Evolutionary conservation across 768 basidiomycete species (phyloP), one percentile per base, ranked within the genome.

Genomic region (Cyclocybe aegerita): DNA sequence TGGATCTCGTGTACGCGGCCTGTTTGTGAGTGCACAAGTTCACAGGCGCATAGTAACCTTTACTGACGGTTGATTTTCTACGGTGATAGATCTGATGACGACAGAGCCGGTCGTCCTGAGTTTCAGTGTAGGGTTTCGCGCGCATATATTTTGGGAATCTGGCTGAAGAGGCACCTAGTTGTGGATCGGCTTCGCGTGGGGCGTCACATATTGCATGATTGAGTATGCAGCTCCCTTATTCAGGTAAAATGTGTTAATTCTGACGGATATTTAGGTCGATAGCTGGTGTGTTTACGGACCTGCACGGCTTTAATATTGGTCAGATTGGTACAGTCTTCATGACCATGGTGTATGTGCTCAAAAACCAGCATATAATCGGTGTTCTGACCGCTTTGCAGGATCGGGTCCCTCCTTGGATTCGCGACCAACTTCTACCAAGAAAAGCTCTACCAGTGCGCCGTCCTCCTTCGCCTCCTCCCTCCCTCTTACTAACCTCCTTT

Each of bases 131-230:
- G 34, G 80, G 66, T 57, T 73, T 29, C 11, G 34, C 23, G 23
- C 23, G 23, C 23, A 23, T 23, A 23, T 23, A 23, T 23, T 23
- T 23, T 23, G 4, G 23, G 23, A 23, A 23, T 23, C 4, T 23
- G 35, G 33, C 32, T 50, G 17, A 50, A 9, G 32, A 10, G 6
- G 9, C 48, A 30, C 12, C 30, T 64, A 88, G 84, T 60, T 86
- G n/a, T 86, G 85, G 86, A 68, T 83, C 30, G 82, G 83, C 45
- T 82, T 92, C 51, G 77, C 79, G 0, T 93, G 90, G 89, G 90
- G 90, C 0, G 79, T 90, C 4, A 64, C 85, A 15, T 93, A 80
- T 59, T 83, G 81, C 47, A 68, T 90, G 61, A 72, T 88, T 30
- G 80, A 81, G 82, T 85, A 58, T 31, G 70, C 59, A 7, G 30